phyloP scores from a whole-genome alignment of 805 yeast species.

The Wickerhamomyces sydowiorum region DNA sequence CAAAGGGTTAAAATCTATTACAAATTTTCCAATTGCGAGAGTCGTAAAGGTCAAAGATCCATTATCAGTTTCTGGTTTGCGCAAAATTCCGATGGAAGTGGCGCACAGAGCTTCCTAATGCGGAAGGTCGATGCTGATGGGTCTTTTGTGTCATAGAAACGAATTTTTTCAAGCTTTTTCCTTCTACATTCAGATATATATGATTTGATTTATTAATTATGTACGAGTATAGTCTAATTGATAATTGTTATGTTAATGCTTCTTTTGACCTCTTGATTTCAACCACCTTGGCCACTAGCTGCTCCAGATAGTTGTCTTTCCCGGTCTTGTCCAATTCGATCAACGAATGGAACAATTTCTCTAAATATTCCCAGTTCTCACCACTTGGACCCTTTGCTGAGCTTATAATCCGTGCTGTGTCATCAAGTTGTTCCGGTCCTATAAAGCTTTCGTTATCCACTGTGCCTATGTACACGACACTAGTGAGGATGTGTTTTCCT shows the following conservation, averaged over 20 bases:
- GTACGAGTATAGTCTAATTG: not conserved
- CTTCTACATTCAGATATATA: too few relatives aligned
- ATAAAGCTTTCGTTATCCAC: constrained; percentile 74
- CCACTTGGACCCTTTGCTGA: constrained; percentile 76
- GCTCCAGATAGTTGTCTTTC: constrained; percentile 14
- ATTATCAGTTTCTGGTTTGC: too few relatives aligned
- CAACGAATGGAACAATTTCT: constrained; percentile 45
- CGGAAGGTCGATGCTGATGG: not conserved
- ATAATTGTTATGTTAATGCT: not conserved
- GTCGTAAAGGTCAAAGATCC: too few relatives aligned
- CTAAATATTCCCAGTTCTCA: constrained; percentile 64
- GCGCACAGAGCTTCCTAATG: too few relatives aligned
- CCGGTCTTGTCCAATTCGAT: constrained; percentile 20
- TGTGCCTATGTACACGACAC: constrained; percentile 79
- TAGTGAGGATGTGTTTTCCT: constrained; percentile 40
- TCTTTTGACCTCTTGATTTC: not conserved
- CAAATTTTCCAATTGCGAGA: too few relatives aligned
- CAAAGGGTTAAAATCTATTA: too few relatives aligned
- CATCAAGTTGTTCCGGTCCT: constrained; percentile 65
- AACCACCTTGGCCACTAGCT: constrained; percentile 11
- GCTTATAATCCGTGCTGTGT: constrained; percentile 58
- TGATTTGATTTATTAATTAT: too few relatives aligned
- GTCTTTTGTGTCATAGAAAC: too few relatives aligned
- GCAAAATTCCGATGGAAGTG: too few relatives aligned
- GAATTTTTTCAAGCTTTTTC: too few relatives aligned